Evolutionary conservation across 306 rosid genomes (phyloP), one percentile per base, ranked within the genome.

Genomic region (Sicyos baderoa): DNA sequence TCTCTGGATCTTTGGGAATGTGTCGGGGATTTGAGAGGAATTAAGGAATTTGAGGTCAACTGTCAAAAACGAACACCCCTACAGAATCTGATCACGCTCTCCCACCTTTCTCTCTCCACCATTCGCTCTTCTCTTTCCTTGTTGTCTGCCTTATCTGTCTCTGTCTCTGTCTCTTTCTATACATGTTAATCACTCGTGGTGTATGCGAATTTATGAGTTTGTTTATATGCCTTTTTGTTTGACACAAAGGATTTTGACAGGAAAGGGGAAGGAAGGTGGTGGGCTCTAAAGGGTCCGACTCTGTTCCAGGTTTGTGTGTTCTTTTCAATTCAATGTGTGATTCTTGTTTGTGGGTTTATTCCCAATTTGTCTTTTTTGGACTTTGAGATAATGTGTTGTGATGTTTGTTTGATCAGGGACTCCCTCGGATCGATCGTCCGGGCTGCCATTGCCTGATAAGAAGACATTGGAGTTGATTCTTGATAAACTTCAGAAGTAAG

Each of bases 401-500:
- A 16, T 48, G 73, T 68, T 64, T 22, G 19, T 79, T 67, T 79
- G 80, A 68, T 81, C 81, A 86, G 99, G 87, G 64, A 86, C 97
- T 40, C 97, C 96, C 8, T 29, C 79, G 6, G 84, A 86, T 76
- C 71, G 76, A 75, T 65, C 78, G 18, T 35, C 82, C 47, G 86
- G 71, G 62, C 73, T 84, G 78, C 91, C 90, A 4, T 78, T 94
- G 80, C 97, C 97, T 2, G 96, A 90, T 66, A 94, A 90, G 88
- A 90, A 86, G 76, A 85, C 81, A 9, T 65, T 94, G 79, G 99
- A 90, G 82, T 82, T 90, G 89, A 85, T 94, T 73, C 96, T 94
- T 59, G 91, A 90, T 83, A 94, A 94, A 77, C 96, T 90, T 81
- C 99, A 94, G 74, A 90, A 90, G 99, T 94, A 88, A 73, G 86